These are phyloP conservation scores for Claviceps arundinis DNA, from an alignment of 2,329 filamentous ascomycete genomes.

Conservation along the genomic window DNA sequence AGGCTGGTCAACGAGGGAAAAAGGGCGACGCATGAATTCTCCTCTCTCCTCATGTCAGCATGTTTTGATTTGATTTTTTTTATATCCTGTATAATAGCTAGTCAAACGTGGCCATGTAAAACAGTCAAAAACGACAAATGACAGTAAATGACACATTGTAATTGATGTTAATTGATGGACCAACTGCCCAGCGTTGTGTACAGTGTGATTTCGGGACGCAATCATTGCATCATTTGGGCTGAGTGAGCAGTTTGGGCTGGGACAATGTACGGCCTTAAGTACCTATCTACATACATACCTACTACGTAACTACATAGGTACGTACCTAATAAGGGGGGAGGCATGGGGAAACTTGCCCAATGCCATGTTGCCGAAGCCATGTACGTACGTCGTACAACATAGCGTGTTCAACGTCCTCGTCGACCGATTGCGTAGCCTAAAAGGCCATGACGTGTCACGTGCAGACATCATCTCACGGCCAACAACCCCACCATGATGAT, in stretches of 20 bases:
- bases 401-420: not conserved
- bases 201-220: too few relatives aligned
- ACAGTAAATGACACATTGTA: not conserved
- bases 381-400: not conserved
- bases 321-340: too few relatives aligned
- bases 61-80: constrained; percentile 15
- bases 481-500: constrained; percentile 17
- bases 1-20: not conserved
- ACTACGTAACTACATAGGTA: too few relatives aligned
- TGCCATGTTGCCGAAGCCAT: not conserved
- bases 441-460: constrained; percentile 16
- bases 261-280: too few relatives aligned
- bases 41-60: constrained; percentile 17
- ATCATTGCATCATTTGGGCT: too few relatives aligned
- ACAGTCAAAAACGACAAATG: constrained; percentile 12
- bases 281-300: too few relatives aligned
- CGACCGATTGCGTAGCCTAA: constrained; percentile 2
- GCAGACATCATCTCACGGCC: constrained; percentile 14
- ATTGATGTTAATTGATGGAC: not conserved
- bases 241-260: too few relatives aligned
- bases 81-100: constrained; percentile 22
- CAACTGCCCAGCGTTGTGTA: not conserved
- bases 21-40: constrained; percentile 19
- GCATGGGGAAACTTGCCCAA: too few relatives aligned
- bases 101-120: constrained; percentile 15